Percentiles rank a stretch among this genome's conserved stretches.
Conservation (phyloP, 805 yeast species). For the Candida ulmi region DNA sequence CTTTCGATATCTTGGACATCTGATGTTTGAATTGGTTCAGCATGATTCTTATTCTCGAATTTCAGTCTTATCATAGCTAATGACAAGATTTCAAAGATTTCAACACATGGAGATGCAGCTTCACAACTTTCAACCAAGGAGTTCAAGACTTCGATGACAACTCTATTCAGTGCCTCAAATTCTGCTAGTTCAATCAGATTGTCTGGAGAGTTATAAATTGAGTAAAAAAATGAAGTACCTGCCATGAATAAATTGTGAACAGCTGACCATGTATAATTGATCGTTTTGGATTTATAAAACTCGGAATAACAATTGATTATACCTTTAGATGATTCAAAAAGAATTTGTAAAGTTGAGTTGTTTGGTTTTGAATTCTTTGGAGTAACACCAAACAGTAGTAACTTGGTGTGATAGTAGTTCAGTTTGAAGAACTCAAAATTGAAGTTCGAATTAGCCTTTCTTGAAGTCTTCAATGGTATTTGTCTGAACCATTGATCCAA, state of each 20-base stretch:
- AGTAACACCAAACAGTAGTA: slow-evolving; percentile 70
- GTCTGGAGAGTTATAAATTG: slow-evolving; percentile 64
- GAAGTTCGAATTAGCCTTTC: slow-evolving; percentile 69
- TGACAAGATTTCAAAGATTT: slow-evolving; percentile 64
- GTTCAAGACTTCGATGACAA: slow-evolving; percentile 52
- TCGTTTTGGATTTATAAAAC: slow-evolving; percentile 47
- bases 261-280: slow-evolving; percentile 91
- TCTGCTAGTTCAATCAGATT: slow-evolving; percentile 40
- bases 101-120: slow-evolving; percentile 69
- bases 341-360: slow-evolving; percentile 45
- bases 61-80: slow-evolving; percentile 64
- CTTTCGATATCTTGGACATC: slow-evolving; percentile 20
- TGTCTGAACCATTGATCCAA: slow-evolving; percentile 58
- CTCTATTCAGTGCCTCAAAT: slow-evolving; percentile 41
- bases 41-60: slow-evolving; percentile 23
- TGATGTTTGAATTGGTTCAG: slow-evolving; percentile 1
- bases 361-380: slow-evolving; percentile 59
- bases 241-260: slow-evolving; percentile 87
- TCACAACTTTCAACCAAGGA: slow-evolving; percentile 67
- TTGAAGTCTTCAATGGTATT: slow-evolving; percentile 47
- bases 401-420: slow-evolving; percentile 70
- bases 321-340: slow-evolving; percentile 60
- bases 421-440: slow-evolving; percentile 63
- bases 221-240: slow-evolving; percentile 76
- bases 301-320: slow-evolving; percentile 59